Conservation (phyloP, 2,329 filamentous ascomycete species). For the Ceratocystiopsis brevicomis region DNA sequence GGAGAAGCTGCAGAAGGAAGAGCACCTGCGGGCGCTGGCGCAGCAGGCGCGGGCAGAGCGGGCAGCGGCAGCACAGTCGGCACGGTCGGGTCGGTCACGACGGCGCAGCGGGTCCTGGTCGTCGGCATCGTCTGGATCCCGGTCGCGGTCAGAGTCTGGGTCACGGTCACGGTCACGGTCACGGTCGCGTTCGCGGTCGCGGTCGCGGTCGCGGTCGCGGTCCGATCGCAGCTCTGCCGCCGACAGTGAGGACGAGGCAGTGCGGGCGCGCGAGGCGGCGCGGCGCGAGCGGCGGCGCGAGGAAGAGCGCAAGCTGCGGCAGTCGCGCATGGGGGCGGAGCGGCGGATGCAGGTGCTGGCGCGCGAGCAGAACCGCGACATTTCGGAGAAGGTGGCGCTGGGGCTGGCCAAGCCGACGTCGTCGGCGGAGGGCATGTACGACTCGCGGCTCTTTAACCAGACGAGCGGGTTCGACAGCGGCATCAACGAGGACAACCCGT, state of each 20-base stretch:
- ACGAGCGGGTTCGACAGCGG: conserved; percentile 76
- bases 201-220: conserved; percentile 25
- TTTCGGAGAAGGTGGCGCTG: conserved; percentile 89
- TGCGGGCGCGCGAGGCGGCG: conserved; percentile 57
- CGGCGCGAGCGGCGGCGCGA: conserved; percentile 64
- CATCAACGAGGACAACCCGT: conserved; percentile 93
- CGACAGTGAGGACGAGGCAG: conserved; percentile 46
- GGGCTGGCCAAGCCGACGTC: conserved; percentile 90
- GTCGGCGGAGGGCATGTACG: conserved; percentile 87
- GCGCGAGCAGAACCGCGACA: conserved; percentile 87
- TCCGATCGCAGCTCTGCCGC: conserved; percentile 30
- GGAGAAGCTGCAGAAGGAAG: conserved; percentile 87
- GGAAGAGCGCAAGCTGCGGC: conserved; percentile 73
- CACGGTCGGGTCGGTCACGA: conserved; percentile 6
- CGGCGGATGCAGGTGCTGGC: conserved; percentile 82
- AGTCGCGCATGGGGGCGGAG: conserved; percentile 91
- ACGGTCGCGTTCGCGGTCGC: conserved; percentile 12
- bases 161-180: conserved; percentile 10
- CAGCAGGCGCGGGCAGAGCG: conserved; percentile 83
- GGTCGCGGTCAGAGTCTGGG: conserved; percentile 18
- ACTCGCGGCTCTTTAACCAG: conserved; percentile 88
- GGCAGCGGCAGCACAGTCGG: conserved; percentile 25
- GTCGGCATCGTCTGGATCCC: conserved; percentile 7
- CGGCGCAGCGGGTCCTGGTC: conserved; percentile 4
- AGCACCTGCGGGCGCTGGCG: conserved; percentile 69